Conservation (phyloP, 768 basidiomycete genomes). For the Amanita inopinata region DNA sequence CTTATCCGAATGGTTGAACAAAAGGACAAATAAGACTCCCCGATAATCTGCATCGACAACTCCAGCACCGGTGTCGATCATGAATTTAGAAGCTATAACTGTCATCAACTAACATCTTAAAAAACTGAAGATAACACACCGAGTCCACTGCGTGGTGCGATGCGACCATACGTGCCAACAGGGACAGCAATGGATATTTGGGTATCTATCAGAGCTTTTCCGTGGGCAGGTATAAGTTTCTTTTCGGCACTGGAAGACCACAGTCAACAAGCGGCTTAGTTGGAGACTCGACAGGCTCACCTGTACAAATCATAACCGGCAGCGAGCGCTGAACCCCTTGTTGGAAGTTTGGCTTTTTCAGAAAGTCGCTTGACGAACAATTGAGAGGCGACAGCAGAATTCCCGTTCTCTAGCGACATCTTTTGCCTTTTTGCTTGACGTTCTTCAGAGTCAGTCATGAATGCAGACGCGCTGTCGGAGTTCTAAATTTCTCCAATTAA, state of each 20-base stretch:
- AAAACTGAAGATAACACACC: slow-evolving; percentile 41
- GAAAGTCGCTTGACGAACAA: slow-evolving; percentile 83
- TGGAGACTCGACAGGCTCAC: slow-evolving; percentile 30
- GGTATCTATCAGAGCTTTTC: slow-evolving; percentile 87
- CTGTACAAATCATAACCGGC: slow-evolving; percentile 96
- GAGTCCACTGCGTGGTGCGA: slow-evolving; percentile 91
- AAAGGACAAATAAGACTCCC: slow-evolving; percentile 79
- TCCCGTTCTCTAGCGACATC: slow-evolving; percentile 34
- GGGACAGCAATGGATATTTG: slow-evolving; percentile 94
- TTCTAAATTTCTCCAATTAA: slow-evolving; percentile 16
- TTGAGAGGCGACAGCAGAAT: slow-evolving; percentile 29
- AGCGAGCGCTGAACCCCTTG: slow-evolving; percentile 74
- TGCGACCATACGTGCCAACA: slow-evolving; percentile 87
- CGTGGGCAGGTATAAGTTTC: slow-evolving; percentile 76
- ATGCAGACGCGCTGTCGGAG: slow-evolving; percentile 26
- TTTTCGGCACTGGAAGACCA: slow-evolving; percentile 58
- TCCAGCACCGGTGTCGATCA: slow-evolving; percentile 97
- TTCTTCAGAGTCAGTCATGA: slow-evolving; percentile 15
- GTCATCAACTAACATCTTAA: background rate
- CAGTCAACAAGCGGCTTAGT: slow-evolving; percentile 2
- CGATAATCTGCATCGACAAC: slow-evolving; percentile 97
- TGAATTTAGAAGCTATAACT: slow-evolving; percentile 80
- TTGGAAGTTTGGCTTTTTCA: slow-evolving; percentile 74
- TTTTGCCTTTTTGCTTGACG: slow-evolving; percentile 51
- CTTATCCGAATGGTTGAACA: slow-evolving; percentile 86